These are phyloP conservation scores for Dactylonectria estremocensis DNA, from an alignment of 2,329 filamentous ascomycete genomes.

Conservation along the genomic window DNA sequence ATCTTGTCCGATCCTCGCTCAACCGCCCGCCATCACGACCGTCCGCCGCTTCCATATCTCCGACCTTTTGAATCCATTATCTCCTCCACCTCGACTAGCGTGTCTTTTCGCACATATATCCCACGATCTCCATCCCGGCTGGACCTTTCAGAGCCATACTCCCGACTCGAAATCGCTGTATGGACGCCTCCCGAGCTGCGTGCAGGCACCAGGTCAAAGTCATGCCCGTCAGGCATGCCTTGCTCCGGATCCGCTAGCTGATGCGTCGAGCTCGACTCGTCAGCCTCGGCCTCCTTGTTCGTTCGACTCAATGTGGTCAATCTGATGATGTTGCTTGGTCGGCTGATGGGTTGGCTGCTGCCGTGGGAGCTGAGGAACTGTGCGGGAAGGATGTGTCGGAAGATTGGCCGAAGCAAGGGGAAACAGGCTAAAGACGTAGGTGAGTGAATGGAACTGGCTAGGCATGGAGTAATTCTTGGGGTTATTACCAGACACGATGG, in stretches of 20 bases:
- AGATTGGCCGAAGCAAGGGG: constrained; percentile 41
- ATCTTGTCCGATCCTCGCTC: too few relatives aligned
- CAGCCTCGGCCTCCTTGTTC: constrained; percentile 10
- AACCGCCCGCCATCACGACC: too few relatives aligned
- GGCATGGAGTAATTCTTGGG: not conserved
- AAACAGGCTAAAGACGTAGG: constrained; percentile 33
- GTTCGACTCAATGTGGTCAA: constrained; percentile 25
- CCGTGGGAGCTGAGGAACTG: constrained; percentile 36
- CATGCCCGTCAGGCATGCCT: not conserved
- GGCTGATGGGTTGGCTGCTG: constrained; percentile 36
- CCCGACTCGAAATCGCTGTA: constrained; percentile 35
- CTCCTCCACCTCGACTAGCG: constrained; percentile 32
- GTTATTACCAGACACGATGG: constrained; percentile 37
- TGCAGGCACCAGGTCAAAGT: not conserved
- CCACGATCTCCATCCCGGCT: not conserved
- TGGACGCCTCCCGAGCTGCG: constrained; percentile 18
- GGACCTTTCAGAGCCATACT: not conserved
- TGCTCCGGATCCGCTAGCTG: constrained; percentile 33
- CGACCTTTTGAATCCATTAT: not conserved
- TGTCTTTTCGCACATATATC: constrained; percentile 36
- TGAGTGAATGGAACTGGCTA: not conserved
- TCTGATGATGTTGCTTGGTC: constrained; percentile 32
- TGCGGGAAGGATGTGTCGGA: constrained; percentile 33
- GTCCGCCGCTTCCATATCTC: too few relatives aligned
- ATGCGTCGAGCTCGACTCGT: constrained; percentile 40